Base-by-base conservation (phyloP, 768 basidiomycete species). In the Russula sp. region DNA sequence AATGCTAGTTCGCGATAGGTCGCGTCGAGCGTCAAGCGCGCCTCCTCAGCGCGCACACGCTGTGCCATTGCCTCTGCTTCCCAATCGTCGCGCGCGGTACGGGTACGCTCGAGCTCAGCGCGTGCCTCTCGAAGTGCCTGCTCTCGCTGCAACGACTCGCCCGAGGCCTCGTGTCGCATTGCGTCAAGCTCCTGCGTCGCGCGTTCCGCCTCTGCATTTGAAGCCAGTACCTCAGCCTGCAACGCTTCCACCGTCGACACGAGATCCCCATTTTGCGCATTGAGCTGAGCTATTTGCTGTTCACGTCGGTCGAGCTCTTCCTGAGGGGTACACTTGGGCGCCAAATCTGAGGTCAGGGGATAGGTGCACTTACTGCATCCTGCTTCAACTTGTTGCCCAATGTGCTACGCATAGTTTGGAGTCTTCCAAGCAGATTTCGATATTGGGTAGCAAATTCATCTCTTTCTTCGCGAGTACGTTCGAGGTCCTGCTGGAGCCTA, bases 231-330 rank as follows among this genome's bases (percentile, higher is more conserved):
- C 71, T 99, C 97, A 0, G 81, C 70, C 71, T 90, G 88, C 42
- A 98, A 80, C 8, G 92, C 88, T 58, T 89, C 85, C 34, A 97
- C 76, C 0, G 92, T 91, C 35, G 74, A 71, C 8, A 77, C 72
- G 16, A 94, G 78, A 70, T 91, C 87, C 6, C 91, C 87, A 70
- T 88, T 91, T 71, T 93, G 86, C 2, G 81, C 83, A 2, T 83
- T 86, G 32, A 99, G 76, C 63, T 87, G 84, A 62, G 89, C 89
- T 39, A 97, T 82, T 40, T 87, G 80, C 68, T 90, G 87, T 71
- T 94, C 94, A 65, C 92, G 82, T 66, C 94, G 82, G 79, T 98
- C 97, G 48, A 99, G 87, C 81, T 98, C 97, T 85, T 98, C 97
- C 96, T 99, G 78, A 61, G 65, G 50, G 50, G 42, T 42, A 68